A percentile compares a stretch with the other conserved stretches of the same genome.
These are phyloP conservation scores for Acorus gramineus DNA, from an alignment of 106 monocot genomes.

Conservation along the genomic window DNA sequence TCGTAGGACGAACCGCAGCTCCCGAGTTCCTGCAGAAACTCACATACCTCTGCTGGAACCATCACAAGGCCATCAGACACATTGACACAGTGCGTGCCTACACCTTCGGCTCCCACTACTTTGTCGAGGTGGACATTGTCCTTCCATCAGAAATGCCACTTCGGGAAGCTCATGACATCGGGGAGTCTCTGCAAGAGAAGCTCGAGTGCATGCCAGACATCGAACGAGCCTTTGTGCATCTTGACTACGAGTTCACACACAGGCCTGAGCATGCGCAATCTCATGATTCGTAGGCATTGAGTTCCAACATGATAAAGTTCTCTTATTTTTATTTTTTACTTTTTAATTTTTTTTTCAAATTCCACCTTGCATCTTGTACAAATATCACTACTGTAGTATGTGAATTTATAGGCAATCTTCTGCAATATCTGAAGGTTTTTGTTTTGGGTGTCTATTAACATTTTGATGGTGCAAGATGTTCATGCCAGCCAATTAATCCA, in stretches of 20 bases:
- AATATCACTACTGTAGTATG: no score
- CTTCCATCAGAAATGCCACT: conserved; percentile 80
- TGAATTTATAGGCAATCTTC: no score
- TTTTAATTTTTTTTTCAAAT: no score
- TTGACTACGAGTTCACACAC: conserved; percentile 13
- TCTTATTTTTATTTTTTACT: no score
- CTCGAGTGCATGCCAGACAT: conserved; percentile 39
- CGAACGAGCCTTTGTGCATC: conserved; percentile 14
- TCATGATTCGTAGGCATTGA: conserved; percentile 2
- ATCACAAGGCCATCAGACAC: conserved; percentile 80
- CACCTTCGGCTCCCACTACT: conserved; percentile 94
- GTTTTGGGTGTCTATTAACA: no score
- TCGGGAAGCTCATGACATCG: conserved; percentile 93
- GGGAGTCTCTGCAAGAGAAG: conserved; percentile 93
- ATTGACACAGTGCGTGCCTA: conserved; percentile 92
- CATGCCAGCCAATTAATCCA: no score
- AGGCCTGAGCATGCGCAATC: conserved; percentile 6
- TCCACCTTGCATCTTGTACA: no score
- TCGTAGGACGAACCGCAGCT: conserved; percentile 58
- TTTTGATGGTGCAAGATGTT: no score
- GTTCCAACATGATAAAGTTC: no score
- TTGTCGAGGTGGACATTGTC: conserved; percentile 96
- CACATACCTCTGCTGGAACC: conserved; percentile 83
- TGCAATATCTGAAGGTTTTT: no score
- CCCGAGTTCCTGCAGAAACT: conserved; percentile 72